Percentiles rank a stretch among this genome's conserved stretches.
Evolutionary conservation across 139 green algal genomes (phyloP).

Genomic region (Spirogloea muscicola): DNA sequence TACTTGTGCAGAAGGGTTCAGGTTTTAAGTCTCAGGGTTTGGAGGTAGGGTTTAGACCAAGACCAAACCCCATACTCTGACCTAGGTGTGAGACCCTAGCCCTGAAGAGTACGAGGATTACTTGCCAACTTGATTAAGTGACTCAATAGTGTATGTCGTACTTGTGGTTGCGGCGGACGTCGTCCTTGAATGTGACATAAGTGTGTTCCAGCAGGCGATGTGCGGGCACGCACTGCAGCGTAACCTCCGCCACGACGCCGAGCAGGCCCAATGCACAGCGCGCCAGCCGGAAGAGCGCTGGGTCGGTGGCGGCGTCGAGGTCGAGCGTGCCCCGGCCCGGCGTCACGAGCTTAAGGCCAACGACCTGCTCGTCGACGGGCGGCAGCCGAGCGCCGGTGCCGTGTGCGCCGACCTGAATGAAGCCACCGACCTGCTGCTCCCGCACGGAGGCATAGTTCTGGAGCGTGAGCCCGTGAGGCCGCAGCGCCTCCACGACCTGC

Average conservation of each 20-base stretch:
- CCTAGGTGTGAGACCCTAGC: no score
- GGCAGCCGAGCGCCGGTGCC: conserved; percentile 87
- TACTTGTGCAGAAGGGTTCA: no score
- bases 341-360: conserved; percentile 84
- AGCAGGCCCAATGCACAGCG: conserved; percentile 67
- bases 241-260: conserved; percentile 82
- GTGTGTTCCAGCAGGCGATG: conserved; percentile 81
- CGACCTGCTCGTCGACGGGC: conserved; percentile 85
- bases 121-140: no score
- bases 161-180: conserved; percentile 71
- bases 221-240: conserved; percentile 72
- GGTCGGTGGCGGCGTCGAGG: conserved; percentile 57
- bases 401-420: conserved; percentile 87
- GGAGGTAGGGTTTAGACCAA: no score
- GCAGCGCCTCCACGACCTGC: conserved; percentile 73
- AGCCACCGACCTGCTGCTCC: conserved; percentile 93
- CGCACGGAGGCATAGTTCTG: conserved; percentile 93
- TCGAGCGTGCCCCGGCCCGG: conserved; percentile 68
- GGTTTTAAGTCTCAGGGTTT: no score
- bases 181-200: conserved; percentile 56
- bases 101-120: no score
- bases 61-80: no score
- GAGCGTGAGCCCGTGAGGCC: conserved; percentile 79
- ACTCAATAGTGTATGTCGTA: no score
- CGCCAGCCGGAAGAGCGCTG: conserved; percentile 73